Evolutionary conservation across 1,284 basidiomycete species (phyloP), one percentile per base, ranked within the genome.

Genomic region (Golubevia pallescens): DNA sequence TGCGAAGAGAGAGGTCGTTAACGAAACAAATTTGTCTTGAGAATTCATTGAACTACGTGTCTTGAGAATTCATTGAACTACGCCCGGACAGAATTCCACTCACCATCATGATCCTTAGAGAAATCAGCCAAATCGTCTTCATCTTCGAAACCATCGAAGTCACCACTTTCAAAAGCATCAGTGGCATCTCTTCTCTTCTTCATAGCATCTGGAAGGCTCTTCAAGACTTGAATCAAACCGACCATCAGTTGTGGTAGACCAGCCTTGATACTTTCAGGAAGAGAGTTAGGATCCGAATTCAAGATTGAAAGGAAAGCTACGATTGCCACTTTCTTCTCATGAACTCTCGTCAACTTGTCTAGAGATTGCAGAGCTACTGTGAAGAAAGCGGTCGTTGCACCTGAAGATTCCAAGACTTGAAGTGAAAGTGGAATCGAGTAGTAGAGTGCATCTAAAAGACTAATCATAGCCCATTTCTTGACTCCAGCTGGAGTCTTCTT

Each of bases 281-380:
- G 62, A 20, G 62, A 52, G 1, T 69, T 58, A 0, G 75, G 69
- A 21, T 68, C 67, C 24, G 81, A 65, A 16, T 72, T 68, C 2
- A 84, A 73, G 21, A 84, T 57, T 55, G 71, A 72, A 34, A 82
- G 69, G 53, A 85, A 73, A 28, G 75, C 71, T 19, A 75, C 65
- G 1, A 73, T 62, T 2, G 74, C 68, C 8, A 84, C 79, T 57
- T 82, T 83, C 68, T 77, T 77, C 60, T 83, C 81, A 70, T 84
- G 80, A 13, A 84, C 78, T 8, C 75, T 59, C 0, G 63, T 77
- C 52, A 79, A 69, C 60, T 77, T 78, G 60, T 71, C 65, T 6
- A 80, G 61, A 38, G 78, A 55, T 13, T 48, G 58, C 4, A 70
- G 64, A 20, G 69, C 65, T 1, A 19, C 21, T 10, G 58, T 59